Percentiles rank a stretch among this genome's conserved stretches.
Evolutionary conservation across 768 basidiomycete species (phyloP).

Genomic region (Suillus fuscotomentosus): DNA sequence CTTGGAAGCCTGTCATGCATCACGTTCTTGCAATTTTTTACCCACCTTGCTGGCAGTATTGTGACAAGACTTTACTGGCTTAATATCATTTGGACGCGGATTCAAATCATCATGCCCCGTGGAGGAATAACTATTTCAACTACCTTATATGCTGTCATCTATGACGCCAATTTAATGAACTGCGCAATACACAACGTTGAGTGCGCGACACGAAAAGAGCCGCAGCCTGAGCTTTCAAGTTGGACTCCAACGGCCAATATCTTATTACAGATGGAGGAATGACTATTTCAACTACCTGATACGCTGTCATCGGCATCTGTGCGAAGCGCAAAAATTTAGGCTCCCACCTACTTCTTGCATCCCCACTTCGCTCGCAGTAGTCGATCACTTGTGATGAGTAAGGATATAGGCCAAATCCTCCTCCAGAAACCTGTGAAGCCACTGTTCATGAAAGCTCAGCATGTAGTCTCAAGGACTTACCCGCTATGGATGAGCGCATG

Average conservation of each 20-base stretch:
- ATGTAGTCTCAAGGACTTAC: not conserved
- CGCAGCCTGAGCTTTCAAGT: too few relatives aligned
- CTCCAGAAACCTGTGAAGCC: not conserved
- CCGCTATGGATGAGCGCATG: not conserved
- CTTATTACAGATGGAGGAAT: too few relatives aligned
- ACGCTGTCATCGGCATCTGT: too few relatives aligned
- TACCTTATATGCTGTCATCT: too few relatives aligned
- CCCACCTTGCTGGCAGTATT: not conserved
- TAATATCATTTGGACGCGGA: not conserved
- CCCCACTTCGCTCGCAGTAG: not conserved
- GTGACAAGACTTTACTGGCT: too few relatives aligned
- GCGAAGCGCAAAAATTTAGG: too few relatives aligned
- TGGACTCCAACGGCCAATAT: too few relatives aligned
- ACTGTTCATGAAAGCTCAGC: not conserved
- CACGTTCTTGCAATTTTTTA: not conserved
- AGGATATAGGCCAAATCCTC: not conserved
- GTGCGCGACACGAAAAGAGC: too few relatives aligned
- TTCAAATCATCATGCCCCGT: not conserved
- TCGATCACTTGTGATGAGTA: not conserved
- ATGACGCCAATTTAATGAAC: too few relatives aligned
- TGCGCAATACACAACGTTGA: too few relatives aligned
- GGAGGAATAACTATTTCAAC: not conserved
- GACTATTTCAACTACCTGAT: too few relatives aligned
- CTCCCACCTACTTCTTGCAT: not conserved
- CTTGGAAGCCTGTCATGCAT: too few relatives aligned